Evolutionary conservation across 805 yeast genomes (phyloP), one percentile per base, ranked within the genome.

Genomic region (Suhomyces pyralidae): DNA sequence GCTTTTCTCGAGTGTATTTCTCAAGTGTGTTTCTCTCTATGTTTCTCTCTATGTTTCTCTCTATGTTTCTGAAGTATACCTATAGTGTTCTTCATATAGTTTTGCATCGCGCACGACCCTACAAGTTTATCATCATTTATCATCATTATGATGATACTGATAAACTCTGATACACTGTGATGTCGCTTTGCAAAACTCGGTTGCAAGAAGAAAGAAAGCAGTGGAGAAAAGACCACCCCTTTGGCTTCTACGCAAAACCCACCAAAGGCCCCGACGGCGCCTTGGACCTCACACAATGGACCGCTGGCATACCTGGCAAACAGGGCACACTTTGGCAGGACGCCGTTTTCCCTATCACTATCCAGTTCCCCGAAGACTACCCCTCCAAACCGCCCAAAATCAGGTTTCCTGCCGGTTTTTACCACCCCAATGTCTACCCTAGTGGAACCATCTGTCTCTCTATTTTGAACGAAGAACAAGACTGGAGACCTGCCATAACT

Each of bases 211-310:
- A 93, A 58, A 85, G 99, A 69, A 93, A 92, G 71, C 90, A 88
- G 68, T 94, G 99, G 99, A 84, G 99, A 61, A 93, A 90, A 68
- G 97, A 91, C 68, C 99, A 94, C 67, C 99, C 99, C 0, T 94
- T 92, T 70, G 98, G 98, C 7, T 94, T 94, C 70, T 92, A 74
- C 60, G 99, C 99, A 38, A 89, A 90, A 64, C 99, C 99, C 12
- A 65, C 73, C 24, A 92, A 88, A 67, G 76, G 79, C n/a, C 63
- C 76, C 1, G 96, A 91, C 63, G 99, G 99, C 3, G 75, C 90
- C 0, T 76, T 94, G 56, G 91, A 94, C 68, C 77, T 94, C 56
- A 87, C 88, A 64, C 80, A 72, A 62, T 94, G 99, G 99, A 83
- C 83, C 14, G 96, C 97, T 15, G 98, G 98, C 24, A 88, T 94